phyloP scores from a whole-genome alignment of 257 asterid species.

The Agastache rugosa region DNA sequence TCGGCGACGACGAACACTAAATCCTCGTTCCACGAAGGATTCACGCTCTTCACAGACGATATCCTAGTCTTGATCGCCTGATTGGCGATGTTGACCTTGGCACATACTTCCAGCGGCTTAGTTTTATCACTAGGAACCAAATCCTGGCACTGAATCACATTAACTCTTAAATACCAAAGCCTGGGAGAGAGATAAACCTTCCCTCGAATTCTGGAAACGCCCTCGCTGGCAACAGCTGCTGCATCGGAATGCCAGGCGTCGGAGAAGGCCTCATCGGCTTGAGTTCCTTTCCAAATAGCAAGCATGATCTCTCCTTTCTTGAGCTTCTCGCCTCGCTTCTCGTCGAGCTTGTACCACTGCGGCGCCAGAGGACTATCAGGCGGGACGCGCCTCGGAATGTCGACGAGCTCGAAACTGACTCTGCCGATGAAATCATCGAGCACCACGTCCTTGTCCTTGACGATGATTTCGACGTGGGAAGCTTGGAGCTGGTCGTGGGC shows the following conservation, averaged over 20 bases:
- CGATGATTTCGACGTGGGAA: constrained; percentile 61
- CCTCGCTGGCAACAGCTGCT: constrained; percentile 62
- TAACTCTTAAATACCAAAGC: constrained; percentile 84
- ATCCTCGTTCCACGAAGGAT: constrained; percentile 86
- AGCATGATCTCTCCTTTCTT: constrained; percentile 80
- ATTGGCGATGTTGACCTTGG: constrained; percentile 57
- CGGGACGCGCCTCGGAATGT: constrained; percentile 69
- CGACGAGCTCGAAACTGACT: constrained; percentile 55
- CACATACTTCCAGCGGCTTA: constrained; percentile 59
- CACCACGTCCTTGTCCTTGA: constrained; percentile 75
- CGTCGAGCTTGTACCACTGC: constrained; percentile 77
- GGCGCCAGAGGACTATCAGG: constrained; percentile 90
- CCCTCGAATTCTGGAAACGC: constrained; percentile 68
- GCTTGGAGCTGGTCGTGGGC: constrained; percentile 80
- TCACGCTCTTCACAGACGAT: constrained; percentile 45
- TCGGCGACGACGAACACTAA: constrained; percentile 73
- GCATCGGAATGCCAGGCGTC: constrained; percentile 98
- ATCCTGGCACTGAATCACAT: constrained; percentile 80
- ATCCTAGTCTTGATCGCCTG: constrained; percentile 59
- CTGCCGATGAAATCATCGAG: constrained; percentile 68
- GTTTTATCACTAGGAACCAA: constrained; percentile 58
- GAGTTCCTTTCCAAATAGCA: constrained; percentile 89
- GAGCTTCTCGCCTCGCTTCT: constrained; percentile 59
- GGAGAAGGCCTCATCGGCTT: constrained; percentile 80
- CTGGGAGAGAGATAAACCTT: constrained; percentile 82